Base-by-base conservation (phyloP, 257 asterid genomes). In the Lycium ferocissimum region DNA sequence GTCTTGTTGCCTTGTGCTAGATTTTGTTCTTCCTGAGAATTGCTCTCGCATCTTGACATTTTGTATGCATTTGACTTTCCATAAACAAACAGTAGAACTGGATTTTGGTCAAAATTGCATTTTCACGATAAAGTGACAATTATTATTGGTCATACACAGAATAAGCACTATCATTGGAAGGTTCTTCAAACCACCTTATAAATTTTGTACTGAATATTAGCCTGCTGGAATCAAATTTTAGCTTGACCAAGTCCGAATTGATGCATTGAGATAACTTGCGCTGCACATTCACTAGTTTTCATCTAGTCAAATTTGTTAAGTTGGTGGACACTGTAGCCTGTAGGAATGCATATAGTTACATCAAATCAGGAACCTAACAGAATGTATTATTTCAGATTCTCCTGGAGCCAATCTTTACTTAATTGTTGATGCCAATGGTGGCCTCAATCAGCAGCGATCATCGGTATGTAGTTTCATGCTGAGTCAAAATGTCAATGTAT, bases 371-470 rank as follows among this genome's bases (percentile, higher is more conserved):
- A 73, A 73, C 11, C 81, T 73, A 20, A 73, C 61, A 20, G 8
- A 45, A 73, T 40, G 61, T 76, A 51, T 26, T 45, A 3, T 76
- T 47, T 78, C 91, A 91, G 97, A 69, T 51, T 80, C 88, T 37
- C 85, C 87, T 2, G 87, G 45, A 83, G 83, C 87, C 80, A 92
- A 86, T 72, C 90, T 83, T 15, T 95, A 92, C 89, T 85, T 95
- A 79, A 86, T 94, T 80, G 91, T 95, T 12, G 98, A 95, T 58
- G 97, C 98, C 88, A 95, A 95, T 86, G 98, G 98, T 85, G 98
- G 98, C 72, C 92, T 95, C 51, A 95, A 95, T 87, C 98, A 95
- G 89, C 98, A 95, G 85, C 92, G 98, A 18, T 91, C 98, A 79
- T 95, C 98, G 87, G 98, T 95, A 89, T 86, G 94, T 87, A 15